Conservation (phyloP, 345 rosid species). For the Sonneratia alba region DNA sequence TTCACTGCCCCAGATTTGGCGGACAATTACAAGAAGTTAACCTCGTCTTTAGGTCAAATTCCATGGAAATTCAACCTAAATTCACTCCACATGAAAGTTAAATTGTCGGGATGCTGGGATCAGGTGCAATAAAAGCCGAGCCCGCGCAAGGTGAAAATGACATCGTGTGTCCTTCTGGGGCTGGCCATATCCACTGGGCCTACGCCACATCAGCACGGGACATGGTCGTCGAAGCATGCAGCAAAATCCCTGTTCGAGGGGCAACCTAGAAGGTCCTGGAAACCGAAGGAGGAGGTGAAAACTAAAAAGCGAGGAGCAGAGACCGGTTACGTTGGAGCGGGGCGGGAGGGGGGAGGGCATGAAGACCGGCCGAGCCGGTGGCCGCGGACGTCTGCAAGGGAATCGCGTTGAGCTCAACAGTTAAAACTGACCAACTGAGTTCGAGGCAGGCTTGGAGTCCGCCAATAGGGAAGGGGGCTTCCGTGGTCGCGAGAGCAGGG, state of each 20-base stretch:
- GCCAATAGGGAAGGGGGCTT: slow-evolving; percentile 14
- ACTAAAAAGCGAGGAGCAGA: neutral
- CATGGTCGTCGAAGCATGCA: neutral
- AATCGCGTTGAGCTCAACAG: slow-evolving; percentile 2
- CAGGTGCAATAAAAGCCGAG: neutral
- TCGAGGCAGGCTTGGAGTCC: slow-evolving; percentile 26
- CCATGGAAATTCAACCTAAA: slow-evolving; percentile 55
- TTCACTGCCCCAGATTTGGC: slow-evolving; percentile 1
- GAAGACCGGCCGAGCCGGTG: slow-evolving; percentile 34
- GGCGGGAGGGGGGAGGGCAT: neutral
- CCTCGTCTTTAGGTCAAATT: slow-evolving; percentile 35
- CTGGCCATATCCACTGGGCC: slow-evolving; percentile 12
- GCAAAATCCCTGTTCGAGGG: neutral
- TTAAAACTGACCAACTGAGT: too few species aligned
- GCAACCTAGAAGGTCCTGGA: slow-evolving; percentile 1
- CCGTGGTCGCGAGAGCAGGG: neutral
- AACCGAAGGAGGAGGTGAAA: slow-evolving; percentile 36
- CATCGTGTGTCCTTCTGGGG: too few species aligned
- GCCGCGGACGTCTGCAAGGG: slow-evolving; percentile 23
- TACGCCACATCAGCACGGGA: slow-evolving; percentile 7
- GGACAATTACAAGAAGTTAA: slow-evolving; percentile 13
- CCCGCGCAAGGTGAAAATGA: neutral
- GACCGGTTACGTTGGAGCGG: too few species aligned
- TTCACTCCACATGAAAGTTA: slow-evolving; percentile 34
- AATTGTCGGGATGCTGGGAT: slow-evolving; percentile 8